These are phyloP conservation scores for Alternaria burnsii DNA, from an alignment of 2,329 filamentous ascomycete genomes.

Conservation along the genomic window DNA sequence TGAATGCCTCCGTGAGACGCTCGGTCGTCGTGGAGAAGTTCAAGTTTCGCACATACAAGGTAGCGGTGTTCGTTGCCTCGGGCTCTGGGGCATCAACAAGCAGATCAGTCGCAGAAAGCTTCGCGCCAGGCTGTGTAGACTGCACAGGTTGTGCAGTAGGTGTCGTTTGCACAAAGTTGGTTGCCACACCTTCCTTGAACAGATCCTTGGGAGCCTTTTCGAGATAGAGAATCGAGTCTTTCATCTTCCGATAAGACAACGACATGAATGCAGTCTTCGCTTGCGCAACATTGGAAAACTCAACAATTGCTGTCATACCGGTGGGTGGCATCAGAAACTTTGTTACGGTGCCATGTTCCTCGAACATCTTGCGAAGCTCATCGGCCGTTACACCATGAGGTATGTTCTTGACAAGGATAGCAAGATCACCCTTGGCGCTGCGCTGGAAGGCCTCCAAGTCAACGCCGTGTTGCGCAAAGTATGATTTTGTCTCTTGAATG, in stretches of 20 bases:
- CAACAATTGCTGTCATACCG: conserved; percentile 91
- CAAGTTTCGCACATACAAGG: conserved; percentile 91
- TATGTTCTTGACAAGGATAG: conserved; percentile 95
- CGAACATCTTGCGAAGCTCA: conserved; percentile 81
- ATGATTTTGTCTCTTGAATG: conserved; percentile 95
- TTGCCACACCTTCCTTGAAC: conserved; percentile 60
- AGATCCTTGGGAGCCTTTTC: conserved; percentile 91
- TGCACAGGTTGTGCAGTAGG: conserved; percentile 18
- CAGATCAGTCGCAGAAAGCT: conserved; percentile 73
- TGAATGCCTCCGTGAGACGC: conserved; percentile 78
- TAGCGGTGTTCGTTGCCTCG: conserved; percentile 71
- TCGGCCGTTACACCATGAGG: conserved; percentile 81
- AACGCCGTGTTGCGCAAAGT: conserved; percentile 86
- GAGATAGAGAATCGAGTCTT: conserved; percentile 88
- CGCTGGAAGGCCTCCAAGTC: conserved; percentile 92
- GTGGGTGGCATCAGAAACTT: conserved; percentile 90
- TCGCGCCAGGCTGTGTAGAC: conserved; percentile 49
- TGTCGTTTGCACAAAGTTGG: conserved; percentile 47
- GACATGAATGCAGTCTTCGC: conserved; percentile 84
- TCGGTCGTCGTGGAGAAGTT: conserved; percentile 88
- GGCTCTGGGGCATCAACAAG: conserved; percentile 66
- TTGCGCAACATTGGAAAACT: conserved; percentile 81
- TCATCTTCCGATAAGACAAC: conserved; percentile 88
- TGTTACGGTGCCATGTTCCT: conserved; percentile 82
- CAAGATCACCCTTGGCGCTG: conserved; percentile 81